Evolutionary conservation across 306 rosid genomes (phyloP), one percentile per base, ranked within the genome.

Genomic region (Glycine tomentella): DNA sequence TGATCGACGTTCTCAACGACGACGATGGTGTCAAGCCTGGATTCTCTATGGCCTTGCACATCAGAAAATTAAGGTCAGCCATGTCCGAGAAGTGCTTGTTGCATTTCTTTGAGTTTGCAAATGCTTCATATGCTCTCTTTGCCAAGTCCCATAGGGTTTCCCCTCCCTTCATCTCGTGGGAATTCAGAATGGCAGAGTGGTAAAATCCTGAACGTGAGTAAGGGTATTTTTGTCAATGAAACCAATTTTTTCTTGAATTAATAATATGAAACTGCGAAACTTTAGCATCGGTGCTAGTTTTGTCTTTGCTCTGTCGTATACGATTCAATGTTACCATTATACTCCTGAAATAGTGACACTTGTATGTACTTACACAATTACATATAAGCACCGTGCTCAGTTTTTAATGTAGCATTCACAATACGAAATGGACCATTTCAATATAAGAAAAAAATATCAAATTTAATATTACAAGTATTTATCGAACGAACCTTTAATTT

Each of bases 91-190:
- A 88, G 59, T 92, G 94, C 56, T 84, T 90, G 80, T 84, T 75
- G 55, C 16, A 3, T 5, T 77, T 86, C 84, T 88, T 90, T 0
- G 90, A 87, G 49, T 53, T 76, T 10, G 77, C 81, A n/a, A 92
- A 81, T 3, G 87, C 80, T 40, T 59, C 79, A 9, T 87, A 83
- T 1, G 76, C 59, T 68, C 52, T 86, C 75, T 87, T 69, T 31
- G 94, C 92, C 2, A 92, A 81, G 58, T 87, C 88, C 97, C 97
- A 92, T 3, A 90, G 70, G 4, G 53, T 81, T 58, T 92, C 92
- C 62, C 86, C 92, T 80, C 91, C 91, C 58, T 73, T 87, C n/a
- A 92, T 57, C 48, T 80, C 73, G 84, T 90, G 90, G 72, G 72
- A 79, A 69, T 87, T 85, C 42, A 87, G 87, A 62, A 90, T 84